Conservation (phyloP, 805 yeast genomes). For the Kodamaea kakaduensis region DNA sequence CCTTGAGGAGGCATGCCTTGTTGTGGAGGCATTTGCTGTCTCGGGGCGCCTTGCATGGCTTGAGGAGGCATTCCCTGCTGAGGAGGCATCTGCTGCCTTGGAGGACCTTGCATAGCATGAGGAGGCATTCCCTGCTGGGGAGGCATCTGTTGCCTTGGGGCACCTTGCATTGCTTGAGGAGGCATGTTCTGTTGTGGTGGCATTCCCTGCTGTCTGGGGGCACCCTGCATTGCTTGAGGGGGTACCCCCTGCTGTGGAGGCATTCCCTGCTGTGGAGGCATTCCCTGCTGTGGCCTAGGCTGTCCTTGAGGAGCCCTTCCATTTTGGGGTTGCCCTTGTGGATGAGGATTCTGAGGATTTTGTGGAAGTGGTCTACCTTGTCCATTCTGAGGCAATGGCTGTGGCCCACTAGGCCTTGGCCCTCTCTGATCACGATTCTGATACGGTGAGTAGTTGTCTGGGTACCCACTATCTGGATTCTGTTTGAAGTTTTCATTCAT, state of each 20-base stretch:
- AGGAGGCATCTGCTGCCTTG: constrained; percentile 5
- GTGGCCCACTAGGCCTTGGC: constrained; percentile 8
- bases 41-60: no score
- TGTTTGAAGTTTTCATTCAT: background rate
- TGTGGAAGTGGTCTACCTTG: constrained; percentile 9
- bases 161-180: no score
- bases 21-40: no score
- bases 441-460: constrained; percentile 7
- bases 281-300: constrained; percentile 1
- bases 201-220: constrained; percentile 4
- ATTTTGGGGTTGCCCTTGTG: constrained; percentile 4
- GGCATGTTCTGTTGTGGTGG: constrained; percentile 7
- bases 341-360: constrained; percentile 13
- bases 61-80: constrained; percentile 5
- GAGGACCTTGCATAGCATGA: constrained; percentile 3
- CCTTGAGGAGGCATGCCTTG: constrained; percentile 2
- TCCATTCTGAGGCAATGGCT: constrained; percentile 5
- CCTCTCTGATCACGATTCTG: constrained; percentile 14
- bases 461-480: no score
- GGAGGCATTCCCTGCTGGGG: constrained; percentile 5
- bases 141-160: constrained; percentile 7
- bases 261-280: background rate
- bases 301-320: constrained; percentile 11
- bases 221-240: background rate
- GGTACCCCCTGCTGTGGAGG: constrained; percentile 1